Evolutionary conservation across 2,329 filamentous ascomycete genomes (phyloP), one percentile per base, ranked within the genome.

Genomic region (Monosporascus ibericus): DNA sequence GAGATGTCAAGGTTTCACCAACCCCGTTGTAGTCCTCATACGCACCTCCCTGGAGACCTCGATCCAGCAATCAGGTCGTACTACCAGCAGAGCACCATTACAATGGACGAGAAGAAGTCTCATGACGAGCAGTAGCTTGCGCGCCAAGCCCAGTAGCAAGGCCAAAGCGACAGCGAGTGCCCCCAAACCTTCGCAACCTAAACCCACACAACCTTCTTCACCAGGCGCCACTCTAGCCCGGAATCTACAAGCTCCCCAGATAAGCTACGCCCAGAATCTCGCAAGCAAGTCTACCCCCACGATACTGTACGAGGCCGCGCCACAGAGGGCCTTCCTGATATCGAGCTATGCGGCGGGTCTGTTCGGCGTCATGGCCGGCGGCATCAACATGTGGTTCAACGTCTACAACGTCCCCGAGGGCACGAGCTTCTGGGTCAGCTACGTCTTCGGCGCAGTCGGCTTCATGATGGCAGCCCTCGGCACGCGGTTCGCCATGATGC

Each of bases 231-330:
- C 17, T 40, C 38, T 40, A 40, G 38, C 38, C 17, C 17, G 48
- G 50, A 52, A 42, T 50, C 50, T 55, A 54, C 52, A 57, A 61
- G 8, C 62, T 59, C 39, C 68, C 60, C 51, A 60, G 60, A 63
- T 75, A 71, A 60, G 74, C 70, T 83, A 78, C 68, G 75, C 76
- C 61, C 76, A 77, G 55, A 77, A 75, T 54, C 75, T 89, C 38
- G 78, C 81, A 15, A 71, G 73, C 53, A 79, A 81, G 56, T 63
- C 75, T n/a, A 70, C 74, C 2, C 75, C 79, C 5, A 82, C 85
- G 7, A 68, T 80, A 3, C 73, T 90, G 44, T 90, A 87, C 72
- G 75, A 85, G 61, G 78, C 80, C 1, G 82, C 82, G 15, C 82
- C 83, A 1, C 84, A 88, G 61, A 78, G 79, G 52, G 75, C 77